These are phyloP conservation scores for Dendrobium catenatum DNA, from an alignment of 106 monocot species.

Conservation along the genomic window DNA sequence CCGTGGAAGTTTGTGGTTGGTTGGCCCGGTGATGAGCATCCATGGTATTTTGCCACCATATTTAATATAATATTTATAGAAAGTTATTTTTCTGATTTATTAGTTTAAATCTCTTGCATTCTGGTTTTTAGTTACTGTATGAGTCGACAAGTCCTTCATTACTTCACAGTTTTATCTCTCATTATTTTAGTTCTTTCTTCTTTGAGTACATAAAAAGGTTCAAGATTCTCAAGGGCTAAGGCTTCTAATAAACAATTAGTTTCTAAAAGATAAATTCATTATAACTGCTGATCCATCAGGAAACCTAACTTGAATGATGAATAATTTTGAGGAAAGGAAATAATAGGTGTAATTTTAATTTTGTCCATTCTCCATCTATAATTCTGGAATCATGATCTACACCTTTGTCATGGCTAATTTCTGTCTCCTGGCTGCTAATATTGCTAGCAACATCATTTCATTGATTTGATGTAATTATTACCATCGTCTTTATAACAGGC, in stretches of 20 bases:
- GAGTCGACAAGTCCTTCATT: background rate
- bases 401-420: too few relatives aligned
- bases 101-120: background rate
- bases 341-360: background rate
- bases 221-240: background rate
- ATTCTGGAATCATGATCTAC: too few relatives aligned
- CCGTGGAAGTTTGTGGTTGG: too few relatives aligned
- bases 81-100: background rate
- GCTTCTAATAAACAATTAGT: background rate
- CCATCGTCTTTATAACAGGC: background rate
- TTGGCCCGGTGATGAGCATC: too few relatives aligned
- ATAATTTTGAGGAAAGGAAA: background rate
- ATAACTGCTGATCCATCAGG: background rate
- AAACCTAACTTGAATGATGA: background rate
- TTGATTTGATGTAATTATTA: background rate
- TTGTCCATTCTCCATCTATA: too few relatives aligned
- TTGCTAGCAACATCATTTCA: background rate
- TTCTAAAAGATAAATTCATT: background rate
- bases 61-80: background rate
- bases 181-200: background rate
- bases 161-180: background rate
- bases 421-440: background rate
- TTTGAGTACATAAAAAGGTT: background rate
- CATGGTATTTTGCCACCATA: too few relatives aligned
- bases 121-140: background rate